Evolutionary conservation across 805 yeast species (phyloP).

Genomic region (Cyberlindnera sargentensis): DNA sequence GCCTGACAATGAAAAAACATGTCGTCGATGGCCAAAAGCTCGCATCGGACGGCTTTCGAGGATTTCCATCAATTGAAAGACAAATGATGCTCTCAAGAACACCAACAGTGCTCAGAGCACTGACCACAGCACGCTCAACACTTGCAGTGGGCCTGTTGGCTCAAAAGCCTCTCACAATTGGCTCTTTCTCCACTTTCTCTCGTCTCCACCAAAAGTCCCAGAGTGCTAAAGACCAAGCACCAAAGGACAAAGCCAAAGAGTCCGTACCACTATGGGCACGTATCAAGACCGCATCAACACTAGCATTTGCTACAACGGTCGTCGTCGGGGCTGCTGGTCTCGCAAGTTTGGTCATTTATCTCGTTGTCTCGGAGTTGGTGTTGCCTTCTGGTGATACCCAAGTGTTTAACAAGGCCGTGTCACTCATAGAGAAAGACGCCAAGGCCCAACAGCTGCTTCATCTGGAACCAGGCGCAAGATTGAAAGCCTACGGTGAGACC

Average conservation of each 20-base stretch:
- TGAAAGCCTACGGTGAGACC: constrained; percentile 79
- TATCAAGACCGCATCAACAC: constrained; percentile 51
- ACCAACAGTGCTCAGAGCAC: too few relatives aligned
- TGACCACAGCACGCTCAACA: too few relatives aligned
- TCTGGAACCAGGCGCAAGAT: constrained; percentile 39
- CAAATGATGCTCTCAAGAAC: too few relatives aligned
- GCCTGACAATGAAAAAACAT: too few relatives aligned
- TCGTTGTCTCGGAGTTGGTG: constrained; percentile 71
- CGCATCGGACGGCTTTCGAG: too few relatives aligned
- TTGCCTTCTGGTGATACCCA: constrained; percentile 90
- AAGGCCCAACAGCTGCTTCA: constrained; percentile 51
- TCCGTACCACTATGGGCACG: constrained; percentile 36
- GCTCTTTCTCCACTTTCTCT: constrained; percentile 4
- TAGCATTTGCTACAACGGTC: constrained; percentile 51
- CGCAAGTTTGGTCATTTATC: constrained; percentile 61
- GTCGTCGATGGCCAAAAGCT: too few relatives aligned
- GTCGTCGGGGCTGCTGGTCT: constrained; percentile 67
- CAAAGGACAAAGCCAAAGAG: constrained; percentile 3
- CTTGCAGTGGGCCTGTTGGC: neutral
- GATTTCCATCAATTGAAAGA: too few relatives aligned
- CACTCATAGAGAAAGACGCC: constrained; percentile 62
- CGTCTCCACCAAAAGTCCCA: neutral
- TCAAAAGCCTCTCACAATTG: too few relatives aligned
- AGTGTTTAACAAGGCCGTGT: constrained; percentile 81
- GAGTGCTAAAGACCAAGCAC: neutral